Percentiles rank a stretch among this genome's conserved stretches.
Conservation (phyloP, 495 filamentous ascomycete species). For the Penicillium mononematosum region DNA sequence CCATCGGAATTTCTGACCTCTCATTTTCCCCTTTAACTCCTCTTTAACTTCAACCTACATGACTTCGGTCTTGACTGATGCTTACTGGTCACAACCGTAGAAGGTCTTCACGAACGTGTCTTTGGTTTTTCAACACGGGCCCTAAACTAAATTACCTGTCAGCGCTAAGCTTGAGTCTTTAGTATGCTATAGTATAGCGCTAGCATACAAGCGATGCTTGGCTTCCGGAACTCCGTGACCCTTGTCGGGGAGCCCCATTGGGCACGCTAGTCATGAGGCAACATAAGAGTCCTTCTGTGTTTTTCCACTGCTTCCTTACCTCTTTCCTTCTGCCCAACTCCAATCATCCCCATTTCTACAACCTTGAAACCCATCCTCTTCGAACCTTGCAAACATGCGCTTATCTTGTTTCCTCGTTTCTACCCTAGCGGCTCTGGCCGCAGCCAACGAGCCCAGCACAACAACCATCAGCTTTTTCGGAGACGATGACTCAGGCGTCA, state of each 20-base stretch:
- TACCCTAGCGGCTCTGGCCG: constrained; percentile 4
- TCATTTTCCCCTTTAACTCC: not conserved
- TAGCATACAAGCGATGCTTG: not conserved
- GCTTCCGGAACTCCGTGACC: not conserved
- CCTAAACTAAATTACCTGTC: not conserved
- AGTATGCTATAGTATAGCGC: not conserved
- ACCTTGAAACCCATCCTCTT: not conserved
- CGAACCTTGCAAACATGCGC: constrained; percentile 2
- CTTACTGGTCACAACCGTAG: not conserved
- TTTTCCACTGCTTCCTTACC: not conserved
- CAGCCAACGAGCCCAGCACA: constrained; percentile 12
- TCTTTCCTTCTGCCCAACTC: not conserved
- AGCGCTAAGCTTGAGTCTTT: not conserved
- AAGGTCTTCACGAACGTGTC: not conserved
- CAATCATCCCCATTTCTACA: not conserved
- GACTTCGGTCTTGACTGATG: not conserved
- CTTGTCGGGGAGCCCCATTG: constrained; percentile 2
- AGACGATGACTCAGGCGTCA: not conserved
- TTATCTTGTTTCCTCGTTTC: constrained; percentile 3
- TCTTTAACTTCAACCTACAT: not conserved
- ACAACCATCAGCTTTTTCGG: constrained; percentile 13
- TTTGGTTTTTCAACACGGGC: not conserved
- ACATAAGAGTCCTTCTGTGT: not conserved
- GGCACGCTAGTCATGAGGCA: constrained; percentile 8
- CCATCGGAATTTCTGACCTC: not conserved